phyloP scores from a whole-genome alignment of 257 asterid genomes.

The Echites panduratus region DNA sequence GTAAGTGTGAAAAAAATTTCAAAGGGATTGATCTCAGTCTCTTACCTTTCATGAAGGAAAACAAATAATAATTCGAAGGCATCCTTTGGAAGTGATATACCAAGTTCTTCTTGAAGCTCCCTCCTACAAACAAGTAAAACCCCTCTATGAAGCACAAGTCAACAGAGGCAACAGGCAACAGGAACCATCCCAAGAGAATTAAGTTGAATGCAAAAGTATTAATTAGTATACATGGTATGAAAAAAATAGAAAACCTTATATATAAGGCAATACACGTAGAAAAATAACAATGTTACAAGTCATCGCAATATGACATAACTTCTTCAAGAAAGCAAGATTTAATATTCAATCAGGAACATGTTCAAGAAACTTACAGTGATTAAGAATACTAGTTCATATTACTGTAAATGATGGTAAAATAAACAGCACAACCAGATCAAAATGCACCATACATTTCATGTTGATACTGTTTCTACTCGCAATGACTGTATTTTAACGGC shows the following conservation, averaged over 20 bases:
- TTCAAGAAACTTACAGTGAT: background rate
- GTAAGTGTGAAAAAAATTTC: background rate
- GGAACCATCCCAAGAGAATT: background rate
- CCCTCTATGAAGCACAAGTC: background rate
- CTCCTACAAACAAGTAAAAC: constrained; percentile 52
- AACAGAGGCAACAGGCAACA: background rate
- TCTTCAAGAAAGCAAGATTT: background rate
- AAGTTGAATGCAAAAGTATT: background rate
- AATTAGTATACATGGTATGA: background rate
- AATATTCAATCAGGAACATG: background rate
- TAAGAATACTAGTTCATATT: background rate
- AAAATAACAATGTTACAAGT: background rate
- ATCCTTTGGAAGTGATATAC: constrained; percentile 78
- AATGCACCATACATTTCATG: background rate
- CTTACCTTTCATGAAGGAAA: constrained; percentile 73
- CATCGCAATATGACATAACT: background rate
- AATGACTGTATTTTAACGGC: background rate
- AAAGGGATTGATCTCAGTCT: constrained; percentile 26
- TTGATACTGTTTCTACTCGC: background rate
- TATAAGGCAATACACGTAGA: background rate
- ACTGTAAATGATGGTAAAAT: background rate
- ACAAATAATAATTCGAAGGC: constrained; percentile 78
- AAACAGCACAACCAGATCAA: background rate
- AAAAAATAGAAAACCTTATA: background rate
- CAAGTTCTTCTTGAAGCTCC: constrained; percentile 98